Base-by-base conservation (phyloP, 2,329 filamentous ascomycete genomes). In the Neofusicoccum sp. region DNA sequence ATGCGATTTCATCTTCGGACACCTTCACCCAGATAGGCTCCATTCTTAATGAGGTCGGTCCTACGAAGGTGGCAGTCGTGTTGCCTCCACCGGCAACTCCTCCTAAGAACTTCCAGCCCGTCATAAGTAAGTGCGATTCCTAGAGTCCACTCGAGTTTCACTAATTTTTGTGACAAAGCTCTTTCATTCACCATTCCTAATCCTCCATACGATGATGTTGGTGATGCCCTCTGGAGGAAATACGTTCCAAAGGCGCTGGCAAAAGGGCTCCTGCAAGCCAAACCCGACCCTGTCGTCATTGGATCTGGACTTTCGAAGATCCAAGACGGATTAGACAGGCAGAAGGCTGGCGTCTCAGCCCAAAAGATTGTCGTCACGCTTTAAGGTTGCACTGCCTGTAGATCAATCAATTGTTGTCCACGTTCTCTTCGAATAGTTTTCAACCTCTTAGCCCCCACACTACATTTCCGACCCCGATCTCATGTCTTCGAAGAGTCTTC, bases 281-380 rank as follows among this genome's bases (percentile, higher is more conserved):
- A 66, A 51, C 71, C 70, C 24, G 66, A 70, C 34, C 65, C 72
- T n/a, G 64, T 61, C 9, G 54, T 72, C 6, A 65, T 72, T 26
- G 70, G 68, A 0, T 66, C 65, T 34, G 69, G 69, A 0, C 48
- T 73, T 41, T 66, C 66, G 24, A 60, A 53, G 28, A 60, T 71
- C 14, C 62, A 72, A 30, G 62, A 67, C 33, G 68, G 61, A 11
- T 24, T 71, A 9, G 58, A 66, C 34, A 63, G 64, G 40, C 69
- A 65, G 3, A 68, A 65, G 41, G 66, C 67, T 14, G 70, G 70
- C 3, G 70, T 78, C 3, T 77, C 75, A 56, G 74, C 70, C 1
- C 68, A 70, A 49, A 78, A 78, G 63, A 56, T 78, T 40, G 73
- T 78, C 5, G 68, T 78, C 14, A 62, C 53, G n/a, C n/a, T n/a